phyloP scores from a whole-genome alignment of 1,284 basidiomycete species.

The Marasmius oreades region DNA sequence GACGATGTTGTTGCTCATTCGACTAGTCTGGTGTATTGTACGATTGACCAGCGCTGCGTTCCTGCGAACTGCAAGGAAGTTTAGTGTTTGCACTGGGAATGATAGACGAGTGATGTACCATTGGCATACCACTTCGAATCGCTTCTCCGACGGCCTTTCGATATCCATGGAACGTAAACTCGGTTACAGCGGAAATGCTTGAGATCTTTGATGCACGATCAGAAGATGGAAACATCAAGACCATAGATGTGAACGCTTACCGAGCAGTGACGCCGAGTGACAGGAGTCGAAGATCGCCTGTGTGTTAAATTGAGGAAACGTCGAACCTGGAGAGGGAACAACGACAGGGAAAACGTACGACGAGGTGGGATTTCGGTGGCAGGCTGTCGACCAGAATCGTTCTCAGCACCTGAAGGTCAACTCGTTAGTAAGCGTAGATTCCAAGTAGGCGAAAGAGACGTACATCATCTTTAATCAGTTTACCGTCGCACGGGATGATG shows the following conservation, averaged over 20 bases:
- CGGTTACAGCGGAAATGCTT: constrained; percentile 43
- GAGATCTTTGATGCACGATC: constrained; percentile 27
- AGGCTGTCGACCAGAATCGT: constrained; percentile 36
- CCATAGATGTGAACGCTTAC: constrained; percentile 17
- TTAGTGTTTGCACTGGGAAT: background rate
- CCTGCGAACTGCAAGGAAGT: constrained; percentile 14
- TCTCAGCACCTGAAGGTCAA: constrained; percentile 32
- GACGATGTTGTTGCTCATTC: constrained; percentile 16
- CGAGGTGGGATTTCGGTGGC: constrained; percentile 36
- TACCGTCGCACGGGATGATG: constrained; percentile 19
- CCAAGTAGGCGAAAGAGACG: background rate
- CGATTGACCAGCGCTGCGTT: constrained; percentile 13
- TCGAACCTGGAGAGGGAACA: background rate
- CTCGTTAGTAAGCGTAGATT: background rate
- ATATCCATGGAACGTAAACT: constrained; percentile 44
- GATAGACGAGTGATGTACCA: constrained; percentile 19
- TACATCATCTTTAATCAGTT: constrained; percentile 36
- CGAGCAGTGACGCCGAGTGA: constrained; percentile 43
- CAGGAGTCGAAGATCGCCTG: constrained; percentile 47
- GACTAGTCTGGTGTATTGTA: constrained; percentile 21
- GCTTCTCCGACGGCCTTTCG: constrained; percentile 37
- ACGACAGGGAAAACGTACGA: constrained; percentile 23
- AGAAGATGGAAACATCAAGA: background rate
- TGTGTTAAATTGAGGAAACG: background rate
- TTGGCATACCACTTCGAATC: constrained; percentile 29